Base-by-base conservation (phyloP, 2,329 filamentous ascomycete species). In the Sordariomycetes sp. region DNA sequence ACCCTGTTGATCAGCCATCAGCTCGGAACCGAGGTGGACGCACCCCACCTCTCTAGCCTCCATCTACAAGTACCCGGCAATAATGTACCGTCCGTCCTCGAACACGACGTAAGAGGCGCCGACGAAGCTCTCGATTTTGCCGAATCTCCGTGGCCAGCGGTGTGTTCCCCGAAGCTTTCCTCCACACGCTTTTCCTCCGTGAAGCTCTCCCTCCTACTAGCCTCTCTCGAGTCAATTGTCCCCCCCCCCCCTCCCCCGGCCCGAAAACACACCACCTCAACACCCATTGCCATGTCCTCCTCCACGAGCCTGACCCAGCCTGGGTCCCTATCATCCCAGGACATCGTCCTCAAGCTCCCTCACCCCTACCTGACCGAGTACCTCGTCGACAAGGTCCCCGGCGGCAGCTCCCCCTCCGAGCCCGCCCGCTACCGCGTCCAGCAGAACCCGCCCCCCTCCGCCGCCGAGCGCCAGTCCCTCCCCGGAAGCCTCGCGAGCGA, bases 361-460 rank as follows among this genome's bases (percentile, higher is more conserved):
- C 73, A 78, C 61, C 76, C 76, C 2, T 77, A 77, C 65, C 69
- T 72, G 48, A 72, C 72, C 42, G 70, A 75, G 56, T 78, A 77
- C 65, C 63, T 67, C 10, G 62, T 77, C 50, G 65, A 68, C 56
- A 70, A 69, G 59, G 65, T 28, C 25, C 12, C 45, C 62, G 53
- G 60, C 65, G 20, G 57, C 64, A 12, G 61, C 64, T 15, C 25
- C 51, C 60, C 5, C 61, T 57, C 24, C 32, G 62, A 42, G 34
- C 17, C 54, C 24, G 57, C 62, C 28, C 66, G 72, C 51, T 72
- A 71, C 63, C 70, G 68, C 59, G 62, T 77, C 52, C 64, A 61
- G 51, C 65, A 65, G 54, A 67, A 52, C 62, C 62, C 20, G 61
- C 65, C 17, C 65, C 69, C 2, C 60, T 65, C n/a, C 61, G 65